Evolutionary conservation across 2,329 filamentous ascomycete species (phyloP), one percentile per base, ranked within the genome.

Genomic region (Nannizziopsis arthrosporioides): DNA sequence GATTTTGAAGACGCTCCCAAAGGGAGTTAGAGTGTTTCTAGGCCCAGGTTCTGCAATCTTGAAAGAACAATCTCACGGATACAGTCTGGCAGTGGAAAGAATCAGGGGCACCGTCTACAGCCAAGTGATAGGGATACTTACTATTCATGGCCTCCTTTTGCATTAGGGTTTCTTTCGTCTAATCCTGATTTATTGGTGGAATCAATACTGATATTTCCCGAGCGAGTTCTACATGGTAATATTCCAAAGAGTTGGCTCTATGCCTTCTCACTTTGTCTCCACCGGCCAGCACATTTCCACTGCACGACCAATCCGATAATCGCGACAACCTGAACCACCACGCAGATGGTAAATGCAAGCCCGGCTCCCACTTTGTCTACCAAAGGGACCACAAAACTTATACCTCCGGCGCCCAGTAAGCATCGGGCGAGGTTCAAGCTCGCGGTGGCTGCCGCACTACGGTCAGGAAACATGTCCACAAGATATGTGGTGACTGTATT

Each of bases 141-240:
- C 86, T 67, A 57, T 93, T 82, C 65, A 94, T 80, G 35, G 80
- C 73, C 54, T 84, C 84, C 14, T 82, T 76, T 45, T 7, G 27
- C 31, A 47, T 12, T 4, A 27, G 22, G 22, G 22, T 7, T 3
- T 27, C 7, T 27, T 27, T 27, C 22, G 22, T 27, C 22, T 27
- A 27, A 4, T 27, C 7, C 22, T 27, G 7, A 7, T 27, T 7
- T 27, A 27, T 27, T 27, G 22, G 22, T 7, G 22, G 22, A 27
- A 4, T 27, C 7, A 3, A 27, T 27, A 27, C 22, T 7, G 22
- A 27, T 27, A 27, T 27, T 27, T 27, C 7, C 22, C 7, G 22
- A 3, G 22, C 22, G 7, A 27, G 4, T 4, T 27, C 22, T 27
- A 27, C 7, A 27, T 27, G 22, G 22, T 27, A 27, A 27, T 27